Base-by-base conservation (phyloP, 163 green algal species). In the Trebouxia gelatinosa region DNA sequence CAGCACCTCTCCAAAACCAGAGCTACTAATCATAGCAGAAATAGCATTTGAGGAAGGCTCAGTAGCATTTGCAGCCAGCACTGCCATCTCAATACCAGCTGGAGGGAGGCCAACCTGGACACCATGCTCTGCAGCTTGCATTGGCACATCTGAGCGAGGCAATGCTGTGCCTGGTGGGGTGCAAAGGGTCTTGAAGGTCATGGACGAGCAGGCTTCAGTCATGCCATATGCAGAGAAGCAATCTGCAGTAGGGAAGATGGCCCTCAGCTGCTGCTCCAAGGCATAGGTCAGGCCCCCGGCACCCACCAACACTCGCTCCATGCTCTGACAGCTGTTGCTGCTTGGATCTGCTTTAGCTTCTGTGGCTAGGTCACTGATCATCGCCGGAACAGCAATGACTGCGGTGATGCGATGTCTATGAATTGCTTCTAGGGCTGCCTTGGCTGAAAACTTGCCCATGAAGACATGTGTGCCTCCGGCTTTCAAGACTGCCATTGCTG, bases 151-250 rank as follows among this genome's bases (percentile, higher is more conserved):
- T n/a, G n/a, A n/a, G n/a, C n/a, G n/a, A n/a, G n/a, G n/a, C n/a
- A n/a, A n/a, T n/a, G n/a, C n/a, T n/a, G n/a, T n/a, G n/a, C n/a
- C n/a, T n/a, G n/a, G n/a, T 28, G 48, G 3, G 13, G 4, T n/a
- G 68, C 31, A 23, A 5, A 76, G 68, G 0, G 40, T 28, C 50
- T 77, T 54, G 71, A 96, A 97, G 6, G 92, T 97, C 39, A 97
- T 92, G 59, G 88, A 94, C 17, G 91, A 96, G 70, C 78, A 88
- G 0, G 86, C 87, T 62, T 98, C 94, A 9, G 93, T 97, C 93
- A 97, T 97, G 61, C 93, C 94, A 82, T 98, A 98, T 7, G 94
- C 92, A 2, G 80, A 88, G n/a, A n/a, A n/a, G n/a, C n/a, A n/a
- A n/a, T n/a, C n/a, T n/a, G 93, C 91, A 7, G 78, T 48, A 0